Conservation (phyloP, 163 green algal species). For the Scenedesmus sp. region DNA sequence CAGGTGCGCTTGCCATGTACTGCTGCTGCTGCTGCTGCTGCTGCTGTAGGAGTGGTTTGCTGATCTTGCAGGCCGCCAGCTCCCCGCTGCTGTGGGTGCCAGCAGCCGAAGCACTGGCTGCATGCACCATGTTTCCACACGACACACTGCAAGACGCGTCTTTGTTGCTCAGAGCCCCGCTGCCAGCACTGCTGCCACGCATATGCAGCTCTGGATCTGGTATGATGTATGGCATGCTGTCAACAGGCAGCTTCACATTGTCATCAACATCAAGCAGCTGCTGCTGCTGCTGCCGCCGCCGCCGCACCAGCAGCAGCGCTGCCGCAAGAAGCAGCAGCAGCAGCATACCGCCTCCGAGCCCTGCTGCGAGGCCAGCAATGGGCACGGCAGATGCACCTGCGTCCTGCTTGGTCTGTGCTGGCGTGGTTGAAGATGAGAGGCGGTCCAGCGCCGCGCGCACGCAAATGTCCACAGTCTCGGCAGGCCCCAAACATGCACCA, state of each 20-base stretch:
- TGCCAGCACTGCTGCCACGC: background rate
- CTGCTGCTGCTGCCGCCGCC: background rate
- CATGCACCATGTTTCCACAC: too few relatives aligned
- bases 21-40: background rate
- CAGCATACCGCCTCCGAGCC: background rate
- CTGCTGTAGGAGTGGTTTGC: conserved; percentile 19
- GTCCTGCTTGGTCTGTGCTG: background rate
- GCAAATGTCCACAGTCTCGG: background rate
- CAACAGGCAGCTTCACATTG: background rate
- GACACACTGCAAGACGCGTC: background rate
- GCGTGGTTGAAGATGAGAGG: background rate
- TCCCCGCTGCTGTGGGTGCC: conserved; percentile 37
- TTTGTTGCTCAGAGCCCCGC: background rate
- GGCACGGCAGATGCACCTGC: background rate
- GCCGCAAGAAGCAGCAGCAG: background rate
- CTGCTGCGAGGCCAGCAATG: background rate
- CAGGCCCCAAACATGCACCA: background rate
- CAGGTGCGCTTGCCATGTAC: background rate
- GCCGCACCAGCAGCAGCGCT: background rate
- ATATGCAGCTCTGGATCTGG: conserved; percentile 3
- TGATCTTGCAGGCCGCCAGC: conserved; percentile 38
- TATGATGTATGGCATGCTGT: background rate
- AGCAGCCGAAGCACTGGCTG: background rate
- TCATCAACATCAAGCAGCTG: background rate
- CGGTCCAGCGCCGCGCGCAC: conserved; percentile 4